Base-by-base conservation (phyloP, 345 rosid species). In the Salix purpurea region DNA sequence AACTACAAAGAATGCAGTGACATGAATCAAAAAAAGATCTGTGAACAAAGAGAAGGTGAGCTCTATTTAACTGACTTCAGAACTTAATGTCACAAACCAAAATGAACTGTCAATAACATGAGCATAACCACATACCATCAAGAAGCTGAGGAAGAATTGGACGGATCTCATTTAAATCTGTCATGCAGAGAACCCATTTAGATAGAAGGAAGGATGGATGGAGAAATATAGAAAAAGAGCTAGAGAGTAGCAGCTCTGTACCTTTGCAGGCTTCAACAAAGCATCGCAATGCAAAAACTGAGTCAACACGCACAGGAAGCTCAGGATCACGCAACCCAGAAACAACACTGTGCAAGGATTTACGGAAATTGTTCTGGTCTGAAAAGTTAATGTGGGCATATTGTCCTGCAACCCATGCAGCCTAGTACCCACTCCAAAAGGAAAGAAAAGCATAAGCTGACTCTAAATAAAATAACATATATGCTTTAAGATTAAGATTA, bases 381-480 rank as follows among this genome's bases (percentile, higher is more conserved):
- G 92, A 84, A 72, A 96, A 96, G 82, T 60, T 90, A 71, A 96
- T 85, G 80, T 91, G 85, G 74, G 99, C 99, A 83, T 96, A 93
- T 75, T 93, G 99, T 72, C 99, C 97, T 3, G 97, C 97, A 82
- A 96, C 99, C 99, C 99, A 93, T 15, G 98, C 98, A 15, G 99
- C 99, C 99, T 95, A 77, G 74, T 16, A 81, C 71, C 68, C 79
- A 76, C 48, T 65, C 39, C 69, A 34, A 78, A 28, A 39, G 32
- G 7, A 71, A 77, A 73, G 36, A 6, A 13, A 36, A 46, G 1
- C 10, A 44, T 32, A 52, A 24, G 21, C n/a, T 37, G 12, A 52
- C 23, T 13, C 30, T 21, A 34, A 36, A n/a, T 26, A 61, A 60
- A 15, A 37, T 60, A 36, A 36, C 52, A 62, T 61, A 16, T 16